Base-by-base conservation (phyloP, 2,329 filamentous ascomycete species). In the Nemania sp. region DNA sequence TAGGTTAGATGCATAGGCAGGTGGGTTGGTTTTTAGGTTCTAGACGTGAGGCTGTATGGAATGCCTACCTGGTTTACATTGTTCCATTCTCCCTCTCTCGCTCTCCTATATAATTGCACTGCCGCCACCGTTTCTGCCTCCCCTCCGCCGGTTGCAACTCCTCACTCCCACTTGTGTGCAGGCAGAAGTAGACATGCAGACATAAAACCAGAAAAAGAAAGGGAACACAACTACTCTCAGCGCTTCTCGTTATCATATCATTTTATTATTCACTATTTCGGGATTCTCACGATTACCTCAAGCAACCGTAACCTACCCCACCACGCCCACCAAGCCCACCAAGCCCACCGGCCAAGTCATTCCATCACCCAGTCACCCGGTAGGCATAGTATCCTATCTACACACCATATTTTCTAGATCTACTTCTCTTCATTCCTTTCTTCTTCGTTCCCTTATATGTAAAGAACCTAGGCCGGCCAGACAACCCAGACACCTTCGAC, bases 31-130 rank as follows among this genome's bases (percentile, higher is more conserved):
- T 5, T 8, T 32, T 32, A 32, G 29, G 29, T 32, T 41, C 35
- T 41, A 41, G 35, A 41, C 35, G 35, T 41, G 61, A 63, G 59
- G 61, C 43, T 58, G 47, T 52, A n/a, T n/a, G n/a, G n/a, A 32
- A 53, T 52, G 53, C 62, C 20, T 43, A n/a, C n/a, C n/a, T n/a
- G n/a, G n/a, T n/a, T n/a, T n/a, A n/a, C n/a, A n/a, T n/a, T n/a
- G n/a, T n/a, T n/a, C 20, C 41, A 47, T 26, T 65, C 61, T 22
- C 24, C 18, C 20, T n/a, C 45, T 38, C 20, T 35, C 29, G 10
- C 22, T 11, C 38, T 8, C 18, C 22, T 41, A 10, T 41, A 15
- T 41, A 15, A 3, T 11, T 41, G 35, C 35, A 52, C 53, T 41
- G 53, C 18, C 54, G 41, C 38, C 26, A 15, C 35, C 35, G 7